These are phyloP conservation scores for Buxus sempervirens DNA, from an alignment of 164 flowering plant genomes.

Conservation along the genomic window DNA sequence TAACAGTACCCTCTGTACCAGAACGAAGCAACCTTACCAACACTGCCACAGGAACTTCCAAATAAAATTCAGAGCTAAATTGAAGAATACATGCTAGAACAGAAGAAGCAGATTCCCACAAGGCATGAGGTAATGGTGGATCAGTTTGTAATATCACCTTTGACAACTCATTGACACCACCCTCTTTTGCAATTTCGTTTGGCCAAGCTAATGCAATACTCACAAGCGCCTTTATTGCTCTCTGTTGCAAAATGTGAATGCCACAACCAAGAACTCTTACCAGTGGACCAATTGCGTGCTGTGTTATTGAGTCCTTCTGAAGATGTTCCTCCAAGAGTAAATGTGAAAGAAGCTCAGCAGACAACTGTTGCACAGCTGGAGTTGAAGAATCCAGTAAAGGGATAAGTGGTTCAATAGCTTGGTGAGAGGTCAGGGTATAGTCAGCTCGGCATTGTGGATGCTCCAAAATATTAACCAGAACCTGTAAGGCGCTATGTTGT, in stretches of 20 bases:
- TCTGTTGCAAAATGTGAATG: constrained; percentile 77
- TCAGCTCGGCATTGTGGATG: constrained; percentile 88
- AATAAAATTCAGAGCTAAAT: constrained; percentile 86
- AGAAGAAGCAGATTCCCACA: constrained; percentile 96
- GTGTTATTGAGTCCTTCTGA: constrained; percentile 75
- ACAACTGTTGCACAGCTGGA: constrained; percentile 83
- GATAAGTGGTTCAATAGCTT: constrained; percentile 80
- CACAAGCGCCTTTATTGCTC: constrained; percentile 90
- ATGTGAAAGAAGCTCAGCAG: constrained; percentile 95
- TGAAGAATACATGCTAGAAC: constrained; percentile 81
- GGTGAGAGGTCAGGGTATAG: constrained; percentile 62
- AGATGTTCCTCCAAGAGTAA: constrained; percentile 84
- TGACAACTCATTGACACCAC: constrained; percentile 87
- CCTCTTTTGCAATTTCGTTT: constrained; percentile 95
- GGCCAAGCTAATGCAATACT: constrained; percentile 88
- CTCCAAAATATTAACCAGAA: constrained; percentile 91
- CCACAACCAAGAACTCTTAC: constrained; percentile 83
- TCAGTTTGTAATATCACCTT: constrained; percentile 89
- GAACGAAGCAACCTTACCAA: constrained; percentile 90
- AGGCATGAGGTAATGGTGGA: constrained; percentile 79
- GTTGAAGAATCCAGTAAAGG: constrained; percentile 81
- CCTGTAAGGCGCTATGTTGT: constrained; percentile 91
- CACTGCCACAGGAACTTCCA: constrained; percentile 97
- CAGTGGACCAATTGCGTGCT: constrained; percentile 83
- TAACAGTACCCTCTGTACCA: constrained; percentile 73